Percentiles rank a stretch among this genome's conserved stretches.
Evolutionary conservation across 2,329 filamentous ascomycete genomes (phyloP).

Genomic region (Hymenoscyphus fructigenus): DNA sequence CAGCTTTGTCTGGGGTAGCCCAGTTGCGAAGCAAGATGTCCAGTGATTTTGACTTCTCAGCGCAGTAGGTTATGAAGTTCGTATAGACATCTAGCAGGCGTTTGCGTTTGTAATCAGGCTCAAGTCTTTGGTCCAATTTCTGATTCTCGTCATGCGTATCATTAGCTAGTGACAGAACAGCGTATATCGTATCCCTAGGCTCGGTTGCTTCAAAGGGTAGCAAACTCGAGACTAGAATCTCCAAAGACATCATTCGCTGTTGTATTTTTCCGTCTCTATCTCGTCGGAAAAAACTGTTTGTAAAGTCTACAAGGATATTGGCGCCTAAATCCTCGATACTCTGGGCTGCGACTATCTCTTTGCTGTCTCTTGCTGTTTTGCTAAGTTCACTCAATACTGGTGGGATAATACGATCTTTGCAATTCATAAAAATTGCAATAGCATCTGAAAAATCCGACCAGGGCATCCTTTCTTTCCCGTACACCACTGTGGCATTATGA

Average conservation of each 20-base stretch:
- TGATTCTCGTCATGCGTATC: conserved; percentile 14
- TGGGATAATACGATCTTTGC: conserved; percentile 18
- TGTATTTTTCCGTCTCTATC: conserved; percentile 7
- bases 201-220: conserved; percentile 29
- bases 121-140: background rate
- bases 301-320: conserved; percentile 24
- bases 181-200: conserved; percentile 32
- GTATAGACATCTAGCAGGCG: background rate
- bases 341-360: background rate
- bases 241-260: conserved; percentile 17
- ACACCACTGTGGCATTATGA: background rate
- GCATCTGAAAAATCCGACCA: conserved; percentile 30
- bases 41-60: background rate
- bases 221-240: conserved; percentile 26
- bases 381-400: background rate
- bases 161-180: conserved; percentile 27
- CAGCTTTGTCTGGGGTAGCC: background rate
- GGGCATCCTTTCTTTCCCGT: conserved; percentile 1
- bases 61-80: background rate
- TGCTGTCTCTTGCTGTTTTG: background rate
- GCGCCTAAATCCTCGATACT: conserved; percentile 3
- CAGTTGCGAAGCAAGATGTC: conserved; percentile 3
- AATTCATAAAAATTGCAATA: conserved; percentile 21
- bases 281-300: conserved; percentile 24
- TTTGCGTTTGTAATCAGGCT: background rate